Conservation (phyloP, 768 basidiomycete species). For the Termitomyces eurrhizus region DNA sequence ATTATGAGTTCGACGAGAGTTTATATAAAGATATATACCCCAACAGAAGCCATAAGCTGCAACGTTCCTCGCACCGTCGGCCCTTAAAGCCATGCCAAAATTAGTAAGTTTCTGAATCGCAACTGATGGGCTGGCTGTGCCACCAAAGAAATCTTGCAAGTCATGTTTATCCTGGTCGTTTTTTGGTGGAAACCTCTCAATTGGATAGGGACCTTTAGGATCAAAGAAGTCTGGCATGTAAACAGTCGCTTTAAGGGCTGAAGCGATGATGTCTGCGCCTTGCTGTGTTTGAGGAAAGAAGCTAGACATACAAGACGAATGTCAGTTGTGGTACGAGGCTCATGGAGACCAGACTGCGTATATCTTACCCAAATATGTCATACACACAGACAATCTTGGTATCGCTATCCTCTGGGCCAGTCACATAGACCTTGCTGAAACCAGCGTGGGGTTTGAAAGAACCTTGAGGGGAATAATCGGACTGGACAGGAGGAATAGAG, state of each 20-base stretch:
- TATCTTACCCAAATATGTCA: conserved; percentile 57
- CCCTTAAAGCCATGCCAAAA: conserved; percentile 39
- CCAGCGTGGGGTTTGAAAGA: conserved; percentile 40
- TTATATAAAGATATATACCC: conserved; percentile 30
- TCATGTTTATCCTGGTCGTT: conserved; percentile 47
- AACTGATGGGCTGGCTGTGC: conserved; percentile 39
- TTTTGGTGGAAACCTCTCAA: conserved; percentile 49
- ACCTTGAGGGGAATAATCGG: conserved; percentile 51
- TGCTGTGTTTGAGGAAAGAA: conserved; percentile 63
- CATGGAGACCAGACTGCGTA: neutral
- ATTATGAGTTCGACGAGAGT: neutral
- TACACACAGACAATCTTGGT: conserved; percentile 54
- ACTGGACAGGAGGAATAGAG: conserved; percentile 50
- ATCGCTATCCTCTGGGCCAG: conserved; percentile 43
- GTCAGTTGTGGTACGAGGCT: neutral
- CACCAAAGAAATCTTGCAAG: conserved; percentile 56
- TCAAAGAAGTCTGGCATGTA: conserved; percentile 70
- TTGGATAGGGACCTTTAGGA: conserved; percentile 43
- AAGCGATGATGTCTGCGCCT: conserved; percentile 60
- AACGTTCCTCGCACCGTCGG: conserved; percentile 38
- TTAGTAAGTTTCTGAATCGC: conserved; percentile 36
- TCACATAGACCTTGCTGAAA: conserved; percentile 49
- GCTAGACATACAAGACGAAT: conserved; percentile 20
- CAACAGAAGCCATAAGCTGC: conserved; percentile 57
- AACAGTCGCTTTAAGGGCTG: conserved; percentile 47